Base-by-base conservation (phyloP, 1,139 yeast genomes). In the Lodderomyces jiufengensis region DNA sequence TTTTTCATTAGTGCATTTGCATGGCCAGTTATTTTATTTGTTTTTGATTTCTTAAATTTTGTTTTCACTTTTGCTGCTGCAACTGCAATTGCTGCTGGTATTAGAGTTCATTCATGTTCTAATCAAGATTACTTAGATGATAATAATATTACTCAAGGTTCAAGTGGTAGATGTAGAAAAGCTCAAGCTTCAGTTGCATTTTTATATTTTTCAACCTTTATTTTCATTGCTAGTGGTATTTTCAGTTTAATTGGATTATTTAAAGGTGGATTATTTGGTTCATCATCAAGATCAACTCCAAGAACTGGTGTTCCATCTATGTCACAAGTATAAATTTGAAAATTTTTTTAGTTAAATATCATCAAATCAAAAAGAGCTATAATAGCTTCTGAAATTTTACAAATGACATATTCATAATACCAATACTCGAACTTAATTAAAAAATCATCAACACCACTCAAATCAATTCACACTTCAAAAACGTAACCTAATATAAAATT, bases 11-110 rank as follows among this genome's bases (percentile, higher is more conserved):
- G 80, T 43, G 78, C 82, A 48, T 72, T 90, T 46, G 95, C 95
- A 34, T 85, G 94, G 83, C 97, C 97, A 50, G 64, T 85, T 40
- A 61, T 88, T 48, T 66, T 86, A 59, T 78, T 82, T 40, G 52
- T 70, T 39, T 67, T 86, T 56, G 98, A 92, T 73, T 81, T 87
- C 66, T 71, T 92, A 64, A 87, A 88, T 76, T 68, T 81, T 56
- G 84, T 90, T 49, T 90, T 92, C 78, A 81, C 95, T 42, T 86
- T 92, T 65, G 80, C 97, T 39, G 97, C 86, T 49, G 97, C 92
- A 49, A 79, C 95, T 40, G 95, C 96, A 37, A 70, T 92, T 60
- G 97, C 97, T 40, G 95, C 88, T 46, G 94, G 81, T 52, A 80
- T 84, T 59, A 78, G 87, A 63, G 76, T 72, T 45, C 96, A 88